Evolutionary conservation across 75 land plant species (phyloP).

Genomic region (Gnetum montanum): DNA sequence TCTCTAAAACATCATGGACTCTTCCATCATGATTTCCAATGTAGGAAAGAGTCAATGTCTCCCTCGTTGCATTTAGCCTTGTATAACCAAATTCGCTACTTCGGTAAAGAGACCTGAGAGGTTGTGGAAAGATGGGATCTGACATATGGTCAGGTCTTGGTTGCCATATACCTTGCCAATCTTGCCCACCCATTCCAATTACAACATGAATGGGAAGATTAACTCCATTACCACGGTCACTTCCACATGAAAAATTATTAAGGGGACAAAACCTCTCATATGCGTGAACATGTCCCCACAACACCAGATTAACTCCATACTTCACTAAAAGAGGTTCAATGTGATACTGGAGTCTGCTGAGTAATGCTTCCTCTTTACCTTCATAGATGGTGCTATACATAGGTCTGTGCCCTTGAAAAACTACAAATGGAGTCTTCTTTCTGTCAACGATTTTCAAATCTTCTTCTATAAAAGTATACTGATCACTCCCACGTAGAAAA

Average conservation of each 20-base stretch:
- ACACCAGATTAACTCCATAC: constrained; percentile 63
- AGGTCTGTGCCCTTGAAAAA: constrained; percentile 87
- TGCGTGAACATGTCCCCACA: constrained; percentile 93
- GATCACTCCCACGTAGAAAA: constrained; percentile 71
- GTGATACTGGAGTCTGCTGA: constrained; percentile 33
- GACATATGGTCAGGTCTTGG: constrained; percentile 57
- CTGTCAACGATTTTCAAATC: constrained; percentile 68
- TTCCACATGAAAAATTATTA: constrained; percentile 61
- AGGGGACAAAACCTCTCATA: constrained; percentile 89
- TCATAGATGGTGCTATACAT: constrained; percentile 81
- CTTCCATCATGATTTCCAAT: constrained; percentile 89
- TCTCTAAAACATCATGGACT: constrained; percentile 67
- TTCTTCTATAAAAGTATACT: constrained; percentile 49
- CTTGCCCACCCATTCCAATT: constrained; percentile 94
- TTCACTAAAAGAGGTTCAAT: constrained; percentile 71
- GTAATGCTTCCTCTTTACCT: constrained; percentile 30
- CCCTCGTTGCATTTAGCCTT: constrained; percentile 53
- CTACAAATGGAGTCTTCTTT: constrained; percentile 67
- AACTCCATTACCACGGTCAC: constrained; percentile 4
- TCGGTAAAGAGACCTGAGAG: constrained; percentile 55
- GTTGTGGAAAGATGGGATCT: constrained; percentile 74
- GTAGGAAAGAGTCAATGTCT: constrained; percentile 50
- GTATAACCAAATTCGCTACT: constrained; percentile 85
- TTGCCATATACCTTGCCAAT: constrained; percentile 75
- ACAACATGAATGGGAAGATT: constrained; percentile 63